Percentiles rank a stretch among this genome's conserved stretches.
Evolutionary conservation across 148 eudicot species (phyloP).

Genomic region (Cornus controversa): DNA sequence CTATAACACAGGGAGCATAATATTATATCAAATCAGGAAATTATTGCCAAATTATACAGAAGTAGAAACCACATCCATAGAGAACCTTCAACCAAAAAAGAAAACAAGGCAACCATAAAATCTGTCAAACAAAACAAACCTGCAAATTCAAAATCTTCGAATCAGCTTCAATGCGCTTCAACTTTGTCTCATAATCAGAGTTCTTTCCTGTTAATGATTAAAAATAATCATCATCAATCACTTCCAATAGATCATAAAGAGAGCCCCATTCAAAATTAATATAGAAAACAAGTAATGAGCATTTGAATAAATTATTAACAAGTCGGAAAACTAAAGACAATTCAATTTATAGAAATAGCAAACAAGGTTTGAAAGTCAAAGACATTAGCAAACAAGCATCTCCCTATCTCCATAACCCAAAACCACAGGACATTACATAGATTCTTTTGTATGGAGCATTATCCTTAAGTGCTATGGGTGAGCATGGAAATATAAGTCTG

Average conservation of each 20-base stretch:
- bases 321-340: neutral
- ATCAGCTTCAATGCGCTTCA: conserved; percentile 86
- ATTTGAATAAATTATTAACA: neutral
- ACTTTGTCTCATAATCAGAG: conserved; percentile 43
- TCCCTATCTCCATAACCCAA: neutral
- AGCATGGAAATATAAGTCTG: too few species aligned
- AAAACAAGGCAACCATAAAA: neutral
- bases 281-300: neutral
- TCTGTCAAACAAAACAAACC: conserved; percentile 40
- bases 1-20: neutral
- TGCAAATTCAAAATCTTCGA: conserved; percentile 70
- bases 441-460: neutral
- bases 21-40: neutral
- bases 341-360: neutral
- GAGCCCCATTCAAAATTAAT: neutral
- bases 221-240: too few species aligned
- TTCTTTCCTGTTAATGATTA: conserved; percentile 47
- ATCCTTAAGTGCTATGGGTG: too few species aligned
- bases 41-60: neutral
- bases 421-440: neutral
- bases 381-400: neutral
- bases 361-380: neutral
- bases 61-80: neutral
- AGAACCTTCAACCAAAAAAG: conserved; percentile 3
- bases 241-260: too few species aligned